Conservation (phyloP, 2,329 filamentous ascomycete genomes). For the Cryphonectria nitschkei region DNA sequence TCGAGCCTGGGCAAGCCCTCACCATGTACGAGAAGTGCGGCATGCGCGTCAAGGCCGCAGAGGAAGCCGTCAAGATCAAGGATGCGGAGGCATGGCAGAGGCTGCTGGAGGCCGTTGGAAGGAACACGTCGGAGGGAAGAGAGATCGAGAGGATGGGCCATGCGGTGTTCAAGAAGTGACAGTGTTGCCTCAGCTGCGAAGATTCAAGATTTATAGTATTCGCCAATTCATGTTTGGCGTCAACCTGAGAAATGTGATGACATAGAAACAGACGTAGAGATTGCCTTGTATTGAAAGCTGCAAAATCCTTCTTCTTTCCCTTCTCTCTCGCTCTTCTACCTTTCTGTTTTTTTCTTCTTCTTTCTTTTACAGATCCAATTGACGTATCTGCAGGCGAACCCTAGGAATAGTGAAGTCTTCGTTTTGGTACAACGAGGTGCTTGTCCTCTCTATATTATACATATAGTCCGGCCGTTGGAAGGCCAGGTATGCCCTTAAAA, state of each 20-base stretch:
- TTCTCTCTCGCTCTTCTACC: too few species aligned
- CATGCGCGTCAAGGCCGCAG: constrained; percentile 82
- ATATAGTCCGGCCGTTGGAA: neutral
- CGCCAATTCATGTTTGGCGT: neutral
- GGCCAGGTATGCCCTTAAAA: neutral
- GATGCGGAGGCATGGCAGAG: constrained; percentile 76
- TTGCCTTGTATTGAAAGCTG: neutral
- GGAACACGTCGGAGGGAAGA: constrained; percentile 64
- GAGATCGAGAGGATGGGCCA: constrained; percentile 84
- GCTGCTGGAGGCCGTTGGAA: constrained; percentile 74
- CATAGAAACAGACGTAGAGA: neutral
- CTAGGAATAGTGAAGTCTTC: constrained; percentile 12
- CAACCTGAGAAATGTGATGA: neutral
- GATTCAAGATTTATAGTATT: neutral
- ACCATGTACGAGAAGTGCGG: constrained; percentile 98
- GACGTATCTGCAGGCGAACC: neutral
- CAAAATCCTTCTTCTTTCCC: too few species aligned
- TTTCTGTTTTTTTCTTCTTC: too few species aligned
- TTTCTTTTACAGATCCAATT: neutral
- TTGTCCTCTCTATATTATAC: constrained; percentile 19
- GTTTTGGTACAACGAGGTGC: neutral
- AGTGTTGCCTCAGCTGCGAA: neutral
- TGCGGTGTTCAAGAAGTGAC: constrained; percentile 56
- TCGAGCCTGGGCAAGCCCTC: constrained; percentile 71
- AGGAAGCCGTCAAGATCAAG: constrained; percentile 84